Evolutionary conservation across 257 asterid species (phyloP), one percentile per base, ranked within the genome.

Genomic region (Forsythia viridissima): DNA sequence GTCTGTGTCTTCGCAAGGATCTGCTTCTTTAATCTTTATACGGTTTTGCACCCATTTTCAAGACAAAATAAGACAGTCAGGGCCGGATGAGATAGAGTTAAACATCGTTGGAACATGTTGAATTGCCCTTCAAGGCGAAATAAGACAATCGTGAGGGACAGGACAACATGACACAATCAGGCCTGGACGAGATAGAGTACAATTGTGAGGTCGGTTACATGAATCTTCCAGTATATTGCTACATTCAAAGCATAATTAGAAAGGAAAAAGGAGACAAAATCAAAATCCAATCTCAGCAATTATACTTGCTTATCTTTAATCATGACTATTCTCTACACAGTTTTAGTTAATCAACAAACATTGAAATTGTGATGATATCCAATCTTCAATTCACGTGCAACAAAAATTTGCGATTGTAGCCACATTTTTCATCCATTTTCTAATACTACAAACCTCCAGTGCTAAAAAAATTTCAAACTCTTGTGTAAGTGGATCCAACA

Each of bases 401-500:
- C 40, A 66, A 42, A 72, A 51, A 42, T 48, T 41, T 48, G 72
- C 73, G 72, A 51, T 73, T 57, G 39, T 43, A 68, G 41, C 16
- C 21, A 42, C 30, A 52, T 10, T 8, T 42, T 70, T 66, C 41
- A 42, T 0, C 39, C 72, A 46, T 61, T 63, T 57, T 66, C 61
- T 70, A 65, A 44, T 72, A 55, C 80, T 69, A 72, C n/a, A 74
- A 51, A 44, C 7, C 37, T 61, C 38, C 21, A 21, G 2, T 24
- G 69, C 39, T 61, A 21, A 63, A 74, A 15, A 65, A 24, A 21
- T 48, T 20, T 51, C 71, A 77, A 34, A 13, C 42, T 34, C 41
- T 18, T n/a, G 11, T 10, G 21, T 16, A 83, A 57, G 79, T 83
- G 70, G 83, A 48, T 71, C 87, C 92, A 59, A 89, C 94, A 2